Base-by-base conservation (phyloP, 441 rosid genomes). In the Hura crepitans region DNA sequence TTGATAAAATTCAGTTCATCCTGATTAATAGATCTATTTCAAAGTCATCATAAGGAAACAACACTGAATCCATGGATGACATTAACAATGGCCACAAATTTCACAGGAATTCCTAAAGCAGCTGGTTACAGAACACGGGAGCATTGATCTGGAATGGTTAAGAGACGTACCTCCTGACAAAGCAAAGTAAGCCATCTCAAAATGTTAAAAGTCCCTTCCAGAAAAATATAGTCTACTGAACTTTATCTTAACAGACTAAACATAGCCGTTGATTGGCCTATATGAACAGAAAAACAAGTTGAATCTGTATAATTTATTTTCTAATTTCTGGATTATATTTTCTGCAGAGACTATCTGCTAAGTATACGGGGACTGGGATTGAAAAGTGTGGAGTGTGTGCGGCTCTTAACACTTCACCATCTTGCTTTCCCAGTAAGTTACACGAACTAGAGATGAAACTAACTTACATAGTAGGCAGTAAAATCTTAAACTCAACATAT, bases 321-420 rank as follows among this genome's bases (percentile, higher is more conserved):
- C 50, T 23, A 5, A 20, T 42, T 51, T 39, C 35, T 30, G 18
- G 72, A 64, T 61, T 68, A 43, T 75, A 10, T 72, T 61, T 76
- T 72, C 35, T 80, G 70, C 84, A 96, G 99, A 83, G 96, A 96
- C 69, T 96, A 88, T 66, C 87, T 96, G 62, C 83, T 96, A 72
- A 93, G 97, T 67, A 69, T 96, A 73, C 71, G 97, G 33, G 99
- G 99, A 31, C 39, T 96, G 77, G 99, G 99, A 58, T 69, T 96
- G 80, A 96, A 96, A 86, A 96, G 99, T 73, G 99, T 96, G 53
- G 99, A 96, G 74, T 96, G 99, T 56, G 97, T 96, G 75, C 79
- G 97, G 74, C 97, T 96, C 74, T 82, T 96, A 68, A 93, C 97
- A 69, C 99, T 96, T 69, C 98, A 91, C 75, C 87, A 96, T 73